phyloP scores from a whole-genome alignment of 225 moss, liverwort and hornwort species.

The Anthoceros angustus region DNA sequence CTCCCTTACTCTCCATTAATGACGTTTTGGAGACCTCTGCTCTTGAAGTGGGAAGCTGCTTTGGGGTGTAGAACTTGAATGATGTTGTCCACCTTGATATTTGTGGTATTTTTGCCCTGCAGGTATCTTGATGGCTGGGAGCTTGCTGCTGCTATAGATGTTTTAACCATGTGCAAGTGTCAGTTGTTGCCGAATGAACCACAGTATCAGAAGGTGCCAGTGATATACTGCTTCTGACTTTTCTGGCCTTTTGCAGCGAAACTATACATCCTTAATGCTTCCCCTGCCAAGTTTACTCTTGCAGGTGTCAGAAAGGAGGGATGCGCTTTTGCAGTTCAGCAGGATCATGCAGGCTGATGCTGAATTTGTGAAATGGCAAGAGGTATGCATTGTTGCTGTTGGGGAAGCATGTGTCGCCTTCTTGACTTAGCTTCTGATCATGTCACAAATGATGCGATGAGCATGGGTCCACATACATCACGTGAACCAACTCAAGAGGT shows the following conservation, averaged over 20 bases:
- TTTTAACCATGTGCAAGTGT: constrained; percentile 95
- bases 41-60: background rate
- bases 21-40: background rate
- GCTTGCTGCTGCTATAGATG: constrained; percentile 94
- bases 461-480: too few species aligned
- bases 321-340: constrained; percentile 77
- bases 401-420: background rate
- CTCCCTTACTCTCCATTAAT: too few species aligned
- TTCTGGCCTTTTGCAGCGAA: background rate
- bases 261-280: background rate
- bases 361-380: constrained; percentile 75
- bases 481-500: too few species aligned
- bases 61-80: background rate
- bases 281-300: constrained; percentile 7
- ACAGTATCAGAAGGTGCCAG: constrained; percentile 54
- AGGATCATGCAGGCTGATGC: constrained; percentile 89
- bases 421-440: background rate
- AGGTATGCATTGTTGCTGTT: constrained; percentile 29
- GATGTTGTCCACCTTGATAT: too few species aligned
- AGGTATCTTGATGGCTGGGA: constrained; percentile 93
- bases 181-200: constrained; percentile 53
- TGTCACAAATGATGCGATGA: too few species aligned
- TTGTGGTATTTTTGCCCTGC: constrained; percentile 5
- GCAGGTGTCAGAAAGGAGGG: constrained; percentile 57
- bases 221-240: background rate